These are phyloP conservation scores for Daldinia decipiens DNA, from an alignment of 495 filamentous ascomycete genomes.

Conservation along the genomic window DNA sequence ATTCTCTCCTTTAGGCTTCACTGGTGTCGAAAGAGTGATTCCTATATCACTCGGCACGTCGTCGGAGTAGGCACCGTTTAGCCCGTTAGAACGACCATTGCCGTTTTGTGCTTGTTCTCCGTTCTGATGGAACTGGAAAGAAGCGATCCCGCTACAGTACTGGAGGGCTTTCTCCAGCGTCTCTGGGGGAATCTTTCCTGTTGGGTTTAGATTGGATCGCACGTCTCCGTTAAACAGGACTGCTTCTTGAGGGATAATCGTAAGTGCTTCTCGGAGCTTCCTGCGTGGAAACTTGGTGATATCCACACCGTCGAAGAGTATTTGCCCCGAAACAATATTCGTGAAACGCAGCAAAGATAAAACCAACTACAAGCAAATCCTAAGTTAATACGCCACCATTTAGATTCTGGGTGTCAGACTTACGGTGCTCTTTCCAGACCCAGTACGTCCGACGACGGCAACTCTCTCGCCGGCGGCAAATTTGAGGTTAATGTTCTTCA, in stretches of 20 bases:
- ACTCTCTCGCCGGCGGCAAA: slow-evolving; percentile 64
- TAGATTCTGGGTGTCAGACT: slow-evolving; percentile 19
- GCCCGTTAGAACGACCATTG: slow-evolving; percentile 38
- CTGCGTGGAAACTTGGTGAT: slow-evolving; percentile 59
- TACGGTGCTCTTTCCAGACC: slow-evolving; percentile 68
- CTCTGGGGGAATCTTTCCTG: slow-evolving; percentile 54
- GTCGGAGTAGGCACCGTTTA: slow-evolving; percentile 41
- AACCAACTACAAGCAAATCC: slow-evolving; percentile 50
- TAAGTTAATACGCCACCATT: slow-evolving; percentile 32
- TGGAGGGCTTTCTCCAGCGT: slow-evolving; percentile 56
- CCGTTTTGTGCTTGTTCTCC: slow-evolving; percentile 40
- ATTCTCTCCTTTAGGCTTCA: slow-evolving; percentile 63
- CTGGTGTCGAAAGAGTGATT: slow-evolving; percentile 54
- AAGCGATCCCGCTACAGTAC: slow-evolving; percentile 56
- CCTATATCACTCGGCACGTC: slow-evolving; percentile 32
- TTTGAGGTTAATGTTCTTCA: slow-evolving; percentile 62
- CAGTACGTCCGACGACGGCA: slow-evolving; percentile 66
- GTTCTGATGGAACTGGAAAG: slow-evolving; percentile 54
- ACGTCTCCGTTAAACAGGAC: slow-evolving; percentile 64
- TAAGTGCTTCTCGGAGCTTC: slow-evolving; percentile 62
- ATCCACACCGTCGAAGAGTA: slow-evolving; percentile 65
- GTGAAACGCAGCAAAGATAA: slow-evolving; percentile 66
- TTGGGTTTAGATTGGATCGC: slow-evolving; percentile 61
- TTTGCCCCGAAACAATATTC: slow-evolving; percentile 57
- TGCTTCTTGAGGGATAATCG: slow-evolving; percentile 68